Base-by-base conservation (phyloP, 1,139 yeast genomes). In the Komagataea norvegica region DNA sequence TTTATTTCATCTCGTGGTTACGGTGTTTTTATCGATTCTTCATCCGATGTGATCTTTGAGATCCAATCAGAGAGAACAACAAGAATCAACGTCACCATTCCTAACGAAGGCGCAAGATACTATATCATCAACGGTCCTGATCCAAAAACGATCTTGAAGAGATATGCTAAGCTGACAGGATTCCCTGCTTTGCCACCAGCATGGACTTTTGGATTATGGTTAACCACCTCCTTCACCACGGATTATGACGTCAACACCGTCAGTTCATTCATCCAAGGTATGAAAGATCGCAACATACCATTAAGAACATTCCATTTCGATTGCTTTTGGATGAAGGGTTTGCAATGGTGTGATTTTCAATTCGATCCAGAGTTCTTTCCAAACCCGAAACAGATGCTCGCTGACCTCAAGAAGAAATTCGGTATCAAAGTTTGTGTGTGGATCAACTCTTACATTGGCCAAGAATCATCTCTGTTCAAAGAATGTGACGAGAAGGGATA, bases 261-360 rank as follows among this genome's bases (percentile, higher is more conserved):
- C 6, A 35, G 44, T n/a, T 36, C 43, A 1, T 47, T 47, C 41
- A 23, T 47, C 20, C 44, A 45, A 29, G 49, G 51, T n/a, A 47
- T 47, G 51, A 41, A 40, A 28, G 51, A 47, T 29, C 40, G 51
- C 26, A 43, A 45, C 13, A 47, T 47, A 32, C 51, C 51, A 23
- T 33, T 47, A 28, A 34, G 48, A 34, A 43, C 45, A 10, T 47
- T 47, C 44, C 51, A 47, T 35, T 45, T 47, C 13, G 51, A 47
- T 34, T 47, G 49, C 25, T 47, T 45, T 36, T 45, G 49, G 49
- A 45, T 45, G 49, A 47, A 47, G 19, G 51, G 51, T 3, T 40
- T 47, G 37, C 49, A 45, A 31, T 47, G 51, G 51, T 47, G 51
- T 41, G 51, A 47, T 36, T 47, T 45, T 33, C 46, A 45, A 33